These are phyloP conservation scores for Coemansia sp. DNA, from an alignment of 192 early-diverging fungal genomes.

Conservation along the genomic window DNA sequence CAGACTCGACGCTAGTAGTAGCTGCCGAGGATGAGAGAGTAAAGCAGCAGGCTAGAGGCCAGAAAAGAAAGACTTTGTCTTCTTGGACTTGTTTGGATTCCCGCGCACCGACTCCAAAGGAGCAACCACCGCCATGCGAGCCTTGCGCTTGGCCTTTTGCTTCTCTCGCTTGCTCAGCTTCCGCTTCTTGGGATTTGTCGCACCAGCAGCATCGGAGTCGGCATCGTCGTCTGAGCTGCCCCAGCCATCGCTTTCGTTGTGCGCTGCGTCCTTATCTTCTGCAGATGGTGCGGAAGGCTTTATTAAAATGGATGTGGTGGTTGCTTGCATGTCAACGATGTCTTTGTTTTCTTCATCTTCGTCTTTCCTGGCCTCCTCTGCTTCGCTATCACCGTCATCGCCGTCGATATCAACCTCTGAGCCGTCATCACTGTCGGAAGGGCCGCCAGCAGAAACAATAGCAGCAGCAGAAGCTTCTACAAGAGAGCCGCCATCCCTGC, in stretches of 20 bases:
- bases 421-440: not conserved
- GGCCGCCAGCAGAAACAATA: not conserved
- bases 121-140: slow-evolving; percentile 11
- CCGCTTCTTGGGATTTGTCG: slow-evolving; percentile 12
- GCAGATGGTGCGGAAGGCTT: not conserved
- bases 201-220: not conserved
- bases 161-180: slow-evolving; percentile 11
- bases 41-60: slow-evolving; percentile 14
- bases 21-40: not conserved
- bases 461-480: not conserved
- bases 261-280: slow-evolving; percentile 4
- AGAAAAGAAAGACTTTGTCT: slow-evolving; percentile 38
- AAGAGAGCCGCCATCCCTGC: not conserved
- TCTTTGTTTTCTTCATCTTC: not conserved
- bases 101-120: not conserved
- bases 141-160: slow-evolving; percentile 35
- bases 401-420: not conserved
- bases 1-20: not conserved
- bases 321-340: not conserved
- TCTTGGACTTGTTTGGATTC: slow-evolving; percentile 16
- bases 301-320: not conserved
- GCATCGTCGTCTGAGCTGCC: slow-evolving; percentile 35
- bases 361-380: slow-evolving; percentile 1
- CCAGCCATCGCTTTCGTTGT: slow-evolving; percentile 25
- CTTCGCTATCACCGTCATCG: slow-evolving; percentile 8